phyloP scores from a whole-genome alignment of 148 eudicot genomes.

The Rhododendron vialii region DNA sequence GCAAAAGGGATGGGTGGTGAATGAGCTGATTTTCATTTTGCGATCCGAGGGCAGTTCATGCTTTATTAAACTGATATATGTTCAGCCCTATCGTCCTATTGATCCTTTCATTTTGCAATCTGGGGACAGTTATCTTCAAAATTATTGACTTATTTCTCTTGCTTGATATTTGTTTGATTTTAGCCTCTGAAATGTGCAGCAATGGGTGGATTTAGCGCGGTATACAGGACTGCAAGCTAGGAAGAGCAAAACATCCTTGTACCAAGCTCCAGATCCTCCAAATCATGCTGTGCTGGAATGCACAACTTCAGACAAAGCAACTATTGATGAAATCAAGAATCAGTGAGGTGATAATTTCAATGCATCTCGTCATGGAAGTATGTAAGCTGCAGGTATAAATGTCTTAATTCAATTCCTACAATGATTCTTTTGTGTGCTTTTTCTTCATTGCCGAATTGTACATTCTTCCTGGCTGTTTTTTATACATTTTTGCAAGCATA shows the following conservation, averaged over 20 bases:
- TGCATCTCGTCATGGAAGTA: neutral
- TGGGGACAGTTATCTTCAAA: neutral
- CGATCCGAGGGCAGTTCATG: neutral
- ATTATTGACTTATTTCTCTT: constrained; percentile 1
- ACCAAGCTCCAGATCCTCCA: constrained; percentile 35
- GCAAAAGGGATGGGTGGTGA: neutral
- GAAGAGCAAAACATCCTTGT: constrained; percentile 31
- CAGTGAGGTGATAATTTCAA: constrained; percentile 28
- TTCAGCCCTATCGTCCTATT: neutral
- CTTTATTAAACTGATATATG: neutral
- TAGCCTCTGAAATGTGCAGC: constrained; percentile 49
- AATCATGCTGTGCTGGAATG: constrained; percentile 42
- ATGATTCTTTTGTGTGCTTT: neutral
- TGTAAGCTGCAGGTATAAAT: neutral
- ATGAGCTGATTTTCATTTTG: neutral
- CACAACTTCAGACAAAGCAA: constrained; percentile 50
- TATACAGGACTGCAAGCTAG: constrained; percentile 77
- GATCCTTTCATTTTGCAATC: neutral
- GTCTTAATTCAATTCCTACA: neutral
- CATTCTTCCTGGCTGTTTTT: neutral
- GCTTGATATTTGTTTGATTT: neutral
- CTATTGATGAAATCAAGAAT: constrained; percentile 53
- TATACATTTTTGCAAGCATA: neutral
- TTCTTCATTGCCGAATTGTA: neutral
- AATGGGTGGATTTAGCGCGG: constrained; percentile 96